phyloP scores from a whole-genome alignment of 1,284 basidiomycete species.

The Peniophora sp. region DNA sequence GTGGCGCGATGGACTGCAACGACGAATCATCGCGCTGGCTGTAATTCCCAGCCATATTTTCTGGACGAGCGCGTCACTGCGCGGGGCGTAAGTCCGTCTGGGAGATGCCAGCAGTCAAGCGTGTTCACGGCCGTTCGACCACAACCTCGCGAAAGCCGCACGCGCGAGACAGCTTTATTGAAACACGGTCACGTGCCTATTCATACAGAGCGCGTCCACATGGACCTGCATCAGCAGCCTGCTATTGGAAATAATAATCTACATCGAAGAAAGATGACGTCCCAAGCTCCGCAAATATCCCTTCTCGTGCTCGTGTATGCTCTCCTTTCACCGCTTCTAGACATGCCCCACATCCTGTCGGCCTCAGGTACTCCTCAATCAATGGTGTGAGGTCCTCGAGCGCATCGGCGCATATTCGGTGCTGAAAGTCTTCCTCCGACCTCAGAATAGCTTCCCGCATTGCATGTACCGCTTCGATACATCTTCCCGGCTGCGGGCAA shows the following conservation, averaged over 20 bases:
- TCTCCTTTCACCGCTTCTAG: not conserved
- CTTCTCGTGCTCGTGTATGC: not conserved
- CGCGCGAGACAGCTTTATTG: too few species aligned
- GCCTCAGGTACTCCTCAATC: not conserved
- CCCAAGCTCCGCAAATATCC: not conserved
- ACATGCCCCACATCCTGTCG: not conserved
- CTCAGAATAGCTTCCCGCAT: not conserved
- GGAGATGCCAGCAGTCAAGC: too few species aligned
- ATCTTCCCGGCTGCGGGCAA: not conserved
- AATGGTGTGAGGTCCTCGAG: not conserved
- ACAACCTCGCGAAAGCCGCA: too few species aligned
- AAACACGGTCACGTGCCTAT: too few species aligned
- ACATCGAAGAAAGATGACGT: not conserved
- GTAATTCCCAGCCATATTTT: not conserved
- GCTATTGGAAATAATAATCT: not conserved
- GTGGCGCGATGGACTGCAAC: constrained; percentile 16
- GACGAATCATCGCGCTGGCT: not conserved
- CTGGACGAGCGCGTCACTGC: too few species aligned
- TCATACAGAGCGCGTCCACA: too few species aligned
- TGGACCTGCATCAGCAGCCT: too few species aligned
- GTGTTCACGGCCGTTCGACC: too few species aligned
- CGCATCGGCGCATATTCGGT: not conserved
- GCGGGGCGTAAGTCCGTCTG: too few species aligned
- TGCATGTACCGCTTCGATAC: not conserved
- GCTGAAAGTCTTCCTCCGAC: not conserved